Percentiles rank a stretch among this genome's conserved stretches.
Conservation (phyloP, 1,284 basidiomycete species). For the Taiwanofungus camphoratus region DNA sequence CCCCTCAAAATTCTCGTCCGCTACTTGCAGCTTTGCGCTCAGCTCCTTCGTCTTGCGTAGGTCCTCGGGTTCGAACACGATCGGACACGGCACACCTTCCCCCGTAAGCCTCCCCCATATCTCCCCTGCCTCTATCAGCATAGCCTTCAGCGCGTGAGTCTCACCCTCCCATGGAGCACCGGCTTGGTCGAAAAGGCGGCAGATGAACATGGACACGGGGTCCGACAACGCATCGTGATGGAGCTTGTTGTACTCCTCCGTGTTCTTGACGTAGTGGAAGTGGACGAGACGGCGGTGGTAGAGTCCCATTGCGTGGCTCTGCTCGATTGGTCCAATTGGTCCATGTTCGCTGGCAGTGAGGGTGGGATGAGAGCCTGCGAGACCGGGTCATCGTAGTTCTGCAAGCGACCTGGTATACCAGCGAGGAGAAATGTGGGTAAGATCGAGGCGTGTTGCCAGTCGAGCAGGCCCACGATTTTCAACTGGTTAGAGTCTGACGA, state of each 20-base stretch:
- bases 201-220: conserved; percentile 26
- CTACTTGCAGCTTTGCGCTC: conserved; percentile 21
- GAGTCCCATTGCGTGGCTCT: conserved; percentile 24
- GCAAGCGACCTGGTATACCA: conserved; percentile 35
- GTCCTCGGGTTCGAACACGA: conserved; percentile 39
- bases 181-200: conserved; percentile 37
- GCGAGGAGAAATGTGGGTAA: conserved; percentile 42
- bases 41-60: conserved; percentile 35
- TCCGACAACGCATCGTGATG: conserved; percentile 34
- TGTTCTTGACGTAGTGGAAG: conserved; percentile 39
- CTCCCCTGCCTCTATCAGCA: conserved; percentile 34
- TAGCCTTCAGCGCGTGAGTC: conserved; percentile 34
- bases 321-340: conserved; percentile 28
- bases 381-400: conserved; percentile 39
- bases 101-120: conserved; percentile 34
- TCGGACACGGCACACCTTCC: conserved; percentile 35
- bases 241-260: conserved; percentile 34
- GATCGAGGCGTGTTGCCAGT: conserved; percentile 43
- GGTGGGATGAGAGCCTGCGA: conserved; percentile 34
- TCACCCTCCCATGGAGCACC: conserved; percentile 42
- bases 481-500: conserved; percentile 24
- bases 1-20: conserved; percentile 28
- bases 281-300: conserved; percentile 40
- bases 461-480: conserved; percentile 33
- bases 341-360: conserved; percentile 33